phyloP scores from a whole-genome alignment of 2,329 filamentous ascomycete species.

The Teratosphaeria pseudoeucalypti region DNA sequence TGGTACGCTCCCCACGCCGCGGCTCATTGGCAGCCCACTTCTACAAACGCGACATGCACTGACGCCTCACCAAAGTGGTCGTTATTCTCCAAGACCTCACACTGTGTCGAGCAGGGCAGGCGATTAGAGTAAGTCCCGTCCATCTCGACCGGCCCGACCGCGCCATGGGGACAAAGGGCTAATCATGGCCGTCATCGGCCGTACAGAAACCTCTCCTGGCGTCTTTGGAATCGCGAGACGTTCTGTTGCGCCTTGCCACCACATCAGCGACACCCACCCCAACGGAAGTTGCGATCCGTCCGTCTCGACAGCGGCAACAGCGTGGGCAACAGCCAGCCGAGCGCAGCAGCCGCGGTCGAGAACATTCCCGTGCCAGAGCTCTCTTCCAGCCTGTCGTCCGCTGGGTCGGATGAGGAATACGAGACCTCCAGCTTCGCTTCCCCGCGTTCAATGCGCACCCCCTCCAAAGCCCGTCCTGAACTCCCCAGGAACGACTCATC shows the following conservation, averaged over 20 bases:
- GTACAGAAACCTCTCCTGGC: conserved; percentile 70
- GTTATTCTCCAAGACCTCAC: conserved; percentile 93
- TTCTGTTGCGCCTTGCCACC: conserved; percentile 59
- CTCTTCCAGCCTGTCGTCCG: conserved; percentile 37
- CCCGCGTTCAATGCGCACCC: conserved; percentile 35
- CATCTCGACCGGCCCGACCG: background rate
- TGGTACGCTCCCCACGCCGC: conserved; percentile 35
- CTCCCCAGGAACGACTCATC: conserved; percentile 63
- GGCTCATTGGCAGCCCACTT: background rate
- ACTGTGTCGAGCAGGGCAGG: conserved; percentile 85
- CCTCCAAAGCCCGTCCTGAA: conserved; percentile 50
- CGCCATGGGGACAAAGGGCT: background rate
- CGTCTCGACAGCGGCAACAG: conserved; percentile 8
- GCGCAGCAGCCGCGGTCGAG: conserved; percentile 15
- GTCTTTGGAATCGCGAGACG: conserved; percentile 87
- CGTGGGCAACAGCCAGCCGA: conserved; percentile 8
- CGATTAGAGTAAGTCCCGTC: conserved; percentile 52
- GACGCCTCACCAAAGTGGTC: conserved; percentile 16
- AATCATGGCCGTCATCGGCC: background rate
- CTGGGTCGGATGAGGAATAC: conserved; percentile 29
- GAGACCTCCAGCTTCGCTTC: conserved; percentile 36
- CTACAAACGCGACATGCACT: conserved; percentile 15
- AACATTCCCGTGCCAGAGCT: conserved; percentile 31
- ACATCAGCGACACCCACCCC: conserved; percentile 25
- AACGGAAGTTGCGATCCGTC: conserved; percentile 29